phyloP scores from a whole-genome alignment of 2,329 filamentous ascomycete species.

The Colletotrichum neosansevieriae region DNA sequence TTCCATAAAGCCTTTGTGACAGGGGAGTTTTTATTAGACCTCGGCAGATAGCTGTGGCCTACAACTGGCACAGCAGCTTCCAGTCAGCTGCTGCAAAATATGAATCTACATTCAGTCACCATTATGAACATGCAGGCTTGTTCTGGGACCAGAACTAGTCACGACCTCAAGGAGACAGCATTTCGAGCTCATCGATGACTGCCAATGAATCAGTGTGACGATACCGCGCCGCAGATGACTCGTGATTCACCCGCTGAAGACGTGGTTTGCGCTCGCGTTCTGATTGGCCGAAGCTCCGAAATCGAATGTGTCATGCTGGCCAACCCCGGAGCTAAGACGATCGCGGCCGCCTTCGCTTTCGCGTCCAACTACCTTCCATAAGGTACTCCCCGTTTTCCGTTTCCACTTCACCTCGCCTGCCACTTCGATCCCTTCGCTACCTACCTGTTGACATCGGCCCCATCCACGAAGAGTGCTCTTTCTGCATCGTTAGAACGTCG shows the following conservation, averaged over 20 bases:
- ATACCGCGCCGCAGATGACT: not conserved
- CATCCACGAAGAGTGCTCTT: not conserved
- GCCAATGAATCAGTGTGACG: slow-evolving; percentile 1
- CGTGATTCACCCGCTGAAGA: slow-evolving; percentile 26
- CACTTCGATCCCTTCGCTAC: not conserved
- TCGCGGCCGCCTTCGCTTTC: slow-evolving; percentile 24
- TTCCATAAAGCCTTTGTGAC: no score
- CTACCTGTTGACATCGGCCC: not conserved
- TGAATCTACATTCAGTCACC: no score
- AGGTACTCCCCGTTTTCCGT: not conserved
- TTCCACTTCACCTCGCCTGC: slow-evolving; percentile 1
- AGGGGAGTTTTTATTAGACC: no score
- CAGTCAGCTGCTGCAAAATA: no score
- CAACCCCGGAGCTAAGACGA: slow-evolving; percentile 31
- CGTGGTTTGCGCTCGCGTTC: slow-evolving; percentile 36
- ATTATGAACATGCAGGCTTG: no score
- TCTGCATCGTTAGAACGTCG: rapidly evolving
- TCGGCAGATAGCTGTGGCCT: no score
- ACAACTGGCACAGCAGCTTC: no score
- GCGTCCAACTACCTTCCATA: no score
- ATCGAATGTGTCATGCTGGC: slow-evolving; percentile 31
- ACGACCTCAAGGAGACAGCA: no score
- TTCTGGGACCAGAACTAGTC: no score
- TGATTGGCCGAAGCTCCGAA: slow-evolving; percentile 35
- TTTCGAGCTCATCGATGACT: not conserved